A percentile compares a stretch with the other conserved stretches of the same genome.
Evolutionary conservation across 805 yeast species (phyloP).

Genomic region (Candida koratica): DNA sequence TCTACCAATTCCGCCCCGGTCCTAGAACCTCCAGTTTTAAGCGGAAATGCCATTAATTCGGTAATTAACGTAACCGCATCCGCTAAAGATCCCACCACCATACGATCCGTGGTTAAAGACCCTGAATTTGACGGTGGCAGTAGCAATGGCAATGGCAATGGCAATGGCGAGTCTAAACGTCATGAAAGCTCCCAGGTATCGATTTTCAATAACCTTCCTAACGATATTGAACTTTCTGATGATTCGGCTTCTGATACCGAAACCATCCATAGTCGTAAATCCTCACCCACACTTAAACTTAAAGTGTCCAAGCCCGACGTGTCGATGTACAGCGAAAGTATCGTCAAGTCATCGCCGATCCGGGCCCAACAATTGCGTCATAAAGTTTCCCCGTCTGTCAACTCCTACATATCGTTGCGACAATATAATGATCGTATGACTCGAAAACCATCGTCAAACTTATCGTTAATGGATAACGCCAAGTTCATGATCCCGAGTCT

Average conservation of each 20-base stretch:
- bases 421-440: slow-evolving; percentile 18
- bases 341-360: slow-evolving; percentile 26
- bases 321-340: slow-evolving; percentile 23
- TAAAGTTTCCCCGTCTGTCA: slow-evolving; percentile 19
- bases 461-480: slow-evolving; percentile 38
- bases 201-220: slow-evolving; percentile 43
- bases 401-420: slow-evolving; percentile 22
- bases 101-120: not conserved
- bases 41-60: slow-evolving; percentile 28
- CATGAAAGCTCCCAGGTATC: slow-evolving; percentile 19
- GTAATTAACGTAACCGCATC: slow-evolving; percentile 31
- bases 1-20: slow-evolving; percentile 22
- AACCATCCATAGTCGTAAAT: slow-evolving; percentile 18
- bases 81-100: slow-evolving; percentile 16
- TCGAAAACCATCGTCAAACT: slow-evolving; percentile 28
- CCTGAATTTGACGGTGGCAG: not conserved
- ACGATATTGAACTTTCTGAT: slow-evolving; percentile 44
- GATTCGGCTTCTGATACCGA: slow-evolving; percentile 44
- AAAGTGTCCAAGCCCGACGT: slow-evolving; percentile 18
- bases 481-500: slow-evolving; percentile 31
- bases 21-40: slow-evolving; percentile 19
- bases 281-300: slow-evolving; percentile 11
- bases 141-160: not conserved
- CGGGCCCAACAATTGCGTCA: slow-evolving; percentile 21
- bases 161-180: not conserved